phyloP scores from a whole-genome alignment of 371 early-diverging fungal genomes.

The Mucor mucedo region DNA sequence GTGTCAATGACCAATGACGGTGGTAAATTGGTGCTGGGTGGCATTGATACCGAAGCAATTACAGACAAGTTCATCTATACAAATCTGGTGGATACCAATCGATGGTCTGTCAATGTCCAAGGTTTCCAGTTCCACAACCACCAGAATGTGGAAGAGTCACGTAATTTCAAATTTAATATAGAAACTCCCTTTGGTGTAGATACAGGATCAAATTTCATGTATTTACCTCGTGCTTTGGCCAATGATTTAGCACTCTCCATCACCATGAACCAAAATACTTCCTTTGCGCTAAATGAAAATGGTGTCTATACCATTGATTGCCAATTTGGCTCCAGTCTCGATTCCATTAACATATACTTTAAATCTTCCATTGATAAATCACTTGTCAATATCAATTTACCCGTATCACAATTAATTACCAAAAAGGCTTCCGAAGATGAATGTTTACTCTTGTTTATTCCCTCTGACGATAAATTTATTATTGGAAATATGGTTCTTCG shows the following conservation, averaged over 20 bases:
- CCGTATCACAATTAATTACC: conserved; percentile 26
- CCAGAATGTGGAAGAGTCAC: not conserved
- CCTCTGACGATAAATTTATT: conserved; percentile 29
- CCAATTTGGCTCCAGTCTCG: conserved; percentile 9
- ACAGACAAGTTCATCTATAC: conserved; percentile 40
- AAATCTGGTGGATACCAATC: conserved; percentile 20
- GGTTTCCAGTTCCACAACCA: conserved; percentile 33
- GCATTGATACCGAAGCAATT: conserved; percentile 39
- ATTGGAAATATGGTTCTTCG: conserved; percentile 51
- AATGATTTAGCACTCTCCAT: conserved; percentile 31
- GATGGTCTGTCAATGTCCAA: conserved; percentile 31
- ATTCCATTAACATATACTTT: conserved; percentile 29
- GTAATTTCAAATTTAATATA: conserved; percentile 29
- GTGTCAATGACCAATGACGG: conserved; percentile 31
- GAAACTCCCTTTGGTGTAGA: conserved; percentile 37
- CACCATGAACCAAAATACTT: not conserved
- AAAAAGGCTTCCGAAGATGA: conserved; percentile 25
- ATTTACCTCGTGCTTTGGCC: conserved; percentile 37
- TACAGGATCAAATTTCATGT: conserved; percentile 54
- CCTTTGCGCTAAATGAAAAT: not conserved
- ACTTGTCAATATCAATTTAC: conserved; percentile 3
- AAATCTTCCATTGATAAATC: conserved; percentile 4
- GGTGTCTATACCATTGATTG: conserved; percentile 36
- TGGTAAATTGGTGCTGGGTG: conserved; percentile 66
- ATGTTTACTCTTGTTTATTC: conserved; percentile 39